phyloP scores from a whole-genome alignment of 2,329 filamentous ascomycete genomes.

The Catunica adiposa region DNA sequence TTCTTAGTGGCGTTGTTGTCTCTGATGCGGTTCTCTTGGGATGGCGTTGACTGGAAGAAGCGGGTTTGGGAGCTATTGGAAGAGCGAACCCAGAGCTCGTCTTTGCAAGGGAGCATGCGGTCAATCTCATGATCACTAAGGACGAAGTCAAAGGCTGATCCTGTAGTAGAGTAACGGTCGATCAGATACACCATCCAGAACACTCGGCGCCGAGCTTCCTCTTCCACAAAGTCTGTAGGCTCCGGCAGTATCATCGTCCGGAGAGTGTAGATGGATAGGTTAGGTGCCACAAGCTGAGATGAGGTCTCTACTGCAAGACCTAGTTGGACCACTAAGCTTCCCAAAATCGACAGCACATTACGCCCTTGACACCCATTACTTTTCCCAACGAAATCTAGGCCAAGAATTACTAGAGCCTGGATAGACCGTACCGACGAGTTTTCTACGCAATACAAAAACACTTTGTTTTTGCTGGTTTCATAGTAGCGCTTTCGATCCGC shows the following conservation, averaged over 20 bases:
- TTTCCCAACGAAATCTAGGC: conserved; percentile 67
- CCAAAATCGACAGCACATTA: conserved; percentile 82
- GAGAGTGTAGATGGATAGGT: conserved; percentile 76
- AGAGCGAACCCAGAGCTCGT: conserved; percentile 60
- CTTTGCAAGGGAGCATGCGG: conserved; percentile 68
- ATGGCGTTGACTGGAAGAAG: conserved; percentile 44
- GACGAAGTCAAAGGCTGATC: conserved; percentile 83
- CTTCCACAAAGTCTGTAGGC: conserved; percentile 71
- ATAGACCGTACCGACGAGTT: conserved; percentile 78
- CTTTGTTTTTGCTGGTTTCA: conserved; percentile 65
- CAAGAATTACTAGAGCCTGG: conserved; percentile 74
- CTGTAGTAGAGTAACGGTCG: conserved; percentile 77
- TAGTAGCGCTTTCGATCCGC: conserved; percentile 62
- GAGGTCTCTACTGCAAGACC: conserved; percentile 71
- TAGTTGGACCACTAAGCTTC: conserved; percentile 73
- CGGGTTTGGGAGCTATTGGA: conserved; percentile 73
- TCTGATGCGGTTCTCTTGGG: conserved; percentile 14
- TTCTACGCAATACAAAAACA: conserved; percentile 73
- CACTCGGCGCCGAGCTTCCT: conserved; percentile 65
- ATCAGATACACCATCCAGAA: conserved; percentile 94
- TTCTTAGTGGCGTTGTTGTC: conserved; percentile 51
- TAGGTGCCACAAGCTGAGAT: conserved; percentile 58
- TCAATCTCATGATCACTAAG: conserved; percentile 83
- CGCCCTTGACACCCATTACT: conserved; percentile 84
- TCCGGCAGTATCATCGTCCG: conserved; percentile 74